Percentiles rank a stretch among this genome's conserved stretches.
phyloP scores from a whole-genome alignment of 805 yeast species.

The Diddensiella transvaalensis region DNA sequence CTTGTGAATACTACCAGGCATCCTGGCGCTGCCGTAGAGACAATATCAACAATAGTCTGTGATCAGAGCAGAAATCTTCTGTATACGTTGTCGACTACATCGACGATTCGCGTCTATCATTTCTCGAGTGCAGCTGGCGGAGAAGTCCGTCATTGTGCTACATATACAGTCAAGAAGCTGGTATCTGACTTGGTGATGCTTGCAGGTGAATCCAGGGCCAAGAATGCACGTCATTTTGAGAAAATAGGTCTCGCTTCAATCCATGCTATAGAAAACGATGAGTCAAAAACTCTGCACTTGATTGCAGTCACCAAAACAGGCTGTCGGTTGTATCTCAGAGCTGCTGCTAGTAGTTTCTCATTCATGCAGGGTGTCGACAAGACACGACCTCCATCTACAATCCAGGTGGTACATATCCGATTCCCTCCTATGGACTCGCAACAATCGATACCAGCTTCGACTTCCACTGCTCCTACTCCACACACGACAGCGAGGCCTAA shows the following conservation, averaged over 20 bases:
- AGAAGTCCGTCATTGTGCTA: constrained; percentile 25
- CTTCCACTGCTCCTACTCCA: no score
- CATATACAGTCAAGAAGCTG: constrained; percentile 5
- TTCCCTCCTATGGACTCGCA: constrained; percentile 39
- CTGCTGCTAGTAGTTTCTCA: constrained; percentile 29
- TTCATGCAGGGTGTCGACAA: constrained; percentile 8
- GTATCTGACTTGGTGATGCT: constrained; percentile 6
- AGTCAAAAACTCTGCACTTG: constrained; percentile 65
- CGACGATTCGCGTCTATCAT: constrained; percentile 76
- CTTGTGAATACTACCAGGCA: not conserved
- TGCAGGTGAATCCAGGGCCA: not conserved
- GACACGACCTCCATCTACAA: constrained; percentile 32
- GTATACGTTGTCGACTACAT: constrained; percentile 77
- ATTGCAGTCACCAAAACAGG: constrained; percentile 81
- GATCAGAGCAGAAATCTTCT: constrained; percentile 76
- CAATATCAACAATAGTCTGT: constrained; percentile 58
- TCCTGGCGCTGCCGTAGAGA: constrained; percentile 43
- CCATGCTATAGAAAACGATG: constrained; percentile 56
- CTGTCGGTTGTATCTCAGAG: constrained; percentile 70
- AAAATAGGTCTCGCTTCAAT: constrained; percentile 48
- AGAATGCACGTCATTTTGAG: constrained; percentile 15
- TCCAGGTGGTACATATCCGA: constrained; percentile 39
- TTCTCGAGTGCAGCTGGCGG: constrained; percentile 37
- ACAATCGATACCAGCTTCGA: constrained; percentile 16
- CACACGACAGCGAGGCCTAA: no score